Percentiles rank a stretch among this genome's conserved stretches.
These are phyloP conservation scores for Cruciata laevipes DNA, from an alignment of 257 asterid genomes.

Conservation along the genomic window DNA sequence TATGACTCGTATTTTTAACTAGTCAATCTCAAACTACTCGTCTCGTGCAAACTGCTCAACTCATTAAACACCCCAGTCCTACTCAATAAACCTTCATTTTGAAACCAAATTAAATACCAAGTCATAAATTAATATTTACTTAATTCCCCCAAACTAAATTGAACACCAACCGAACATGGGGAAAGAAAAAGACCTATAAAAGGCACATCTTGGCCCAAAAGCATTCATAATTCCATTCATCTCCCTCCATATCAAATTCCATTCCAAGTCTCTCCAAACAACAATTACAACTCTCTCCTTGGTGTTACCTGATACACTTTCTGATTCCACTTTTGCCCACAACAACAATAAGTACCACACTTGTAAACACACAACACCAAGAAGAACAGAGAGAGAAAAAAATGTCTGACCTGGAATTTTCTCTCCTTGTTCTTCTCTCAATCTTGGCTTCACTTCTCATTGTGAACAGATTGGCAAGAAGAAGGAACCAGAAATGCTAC, in stretches of 20 bases:
- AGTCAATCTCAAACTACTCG: too few species aligned
- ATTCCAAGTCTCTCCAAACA: background rate
- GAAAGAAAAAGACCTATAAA: background rate
- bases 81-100: too few species aligned
- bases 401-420: constrained; percentile 50
- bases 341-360: constrained; percentile 4
- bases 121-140: background rate
- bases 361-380: background rate
- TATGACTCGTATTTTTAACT: too few species aligned
- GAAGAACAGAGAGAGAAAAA: constrained; percentile 9
- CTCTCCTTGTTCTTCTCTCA: constrained; percentile 34
- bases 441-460: constrained; percentile 30
- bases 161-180: background rate
- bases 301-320: background rate
- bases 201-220: constrained; percentile 10
- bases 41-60: too few species aligned
- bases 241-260: background rate
- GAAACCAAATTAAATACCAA: background rate
- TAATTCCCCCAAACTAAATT: background rate
- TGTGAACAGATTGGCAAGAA: constrained; percentile 20
- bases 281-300: background rate
- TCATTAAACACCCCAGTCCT: too few species aligned
- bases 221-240: background rate
- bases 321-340: constrained; percentile 19
- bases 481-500: constrained; percentile 26